A percentile compares a stretch with the other conserved stretches of the same genome.
These are phyloP conservation scores for Melaleuca alternifolia DNA, from an alignment of 345 rosid genomes.

Conservation along the genomic window DNA sequence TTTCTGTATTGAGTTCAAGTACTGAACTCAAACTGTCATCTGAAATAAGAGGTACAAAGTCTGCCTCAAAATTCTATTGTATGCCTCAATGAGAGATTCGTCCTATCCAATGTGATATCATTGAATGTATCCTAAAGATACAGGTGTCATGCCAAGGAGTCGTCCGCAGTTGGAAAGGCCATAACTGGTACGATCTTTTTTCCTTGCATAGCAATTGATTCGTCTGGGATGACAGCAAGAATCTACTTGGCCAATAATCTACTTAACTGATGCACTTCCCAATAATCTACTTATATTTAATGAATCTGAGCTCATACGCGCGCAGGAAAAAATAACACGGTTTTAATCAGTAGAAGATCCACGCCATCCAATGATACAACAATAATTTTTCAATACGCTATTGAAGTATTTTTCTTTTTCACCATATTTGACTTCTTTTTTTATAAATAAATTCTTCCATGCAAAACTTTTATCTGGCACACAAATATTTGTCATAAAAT, in stretches of 20 bases:
- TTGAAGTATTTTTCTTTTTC: background rate
- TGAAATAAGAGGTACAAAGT: background rate
- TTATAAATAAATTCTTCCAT: background rate
- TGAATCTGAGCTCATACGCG: background rate
- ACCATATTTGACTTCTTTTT: background rate
- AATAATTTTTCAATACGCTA: background rate
- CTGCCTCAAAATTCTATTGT: background rate
- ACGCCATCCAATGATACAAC: background rate
- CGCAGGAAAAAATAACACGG: background rate
- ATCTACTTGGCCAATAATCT: too few species aligned
- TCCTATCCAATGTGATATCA: background rate
- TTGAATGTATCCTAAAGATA: background rate
- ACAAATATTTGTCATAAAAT: background rate
- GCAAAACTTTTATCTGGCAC: background rate
- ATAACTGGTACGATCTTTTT: background rate
- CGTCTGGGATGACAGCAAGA: background rate
- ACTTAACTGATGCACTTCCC: too few species aligned
- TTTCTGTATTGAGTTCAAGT: background rate
- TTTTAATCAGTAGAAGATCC: background rate
- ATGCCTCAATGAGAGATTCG: background rate
- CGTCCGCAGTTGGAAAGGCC: background rate
- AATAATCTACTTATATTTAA: background rate
- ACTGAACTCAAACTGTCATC: background rate
- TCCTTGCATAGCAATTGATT: background rate
- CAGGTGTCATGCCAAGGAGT: background rate